A percentile compares a stretch with the other conserved stretches of the same genome.
These are phyloP conservation scores for Ophiostoma tasmaniense DNA, from an alignment of 2,329 filamentous ascomycete species.

Conservation along the genomic window DNA sequence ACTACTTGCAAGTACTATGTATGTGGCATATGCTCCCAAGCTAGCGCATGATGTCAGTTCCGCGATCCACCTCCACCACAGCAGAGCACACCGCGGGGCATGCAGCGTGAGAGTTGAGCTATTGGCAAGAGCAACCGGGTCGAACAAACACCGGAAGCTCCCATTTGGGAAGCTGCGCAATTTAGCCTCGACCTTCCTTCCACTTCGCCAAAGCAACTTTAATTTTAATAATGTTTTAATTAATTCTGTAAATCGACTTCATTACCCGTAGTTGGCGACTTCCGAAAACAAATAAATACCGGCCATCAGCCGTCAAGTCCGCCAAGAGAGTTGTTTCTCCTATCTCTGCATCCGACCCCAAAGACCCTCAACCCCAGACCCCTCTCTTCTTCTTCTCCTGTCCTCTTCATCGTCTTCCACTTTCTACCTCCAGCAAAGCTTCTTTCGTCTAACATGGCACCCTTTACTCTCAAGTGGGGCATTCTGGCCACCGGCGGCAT, in stretches of 20 bases:
- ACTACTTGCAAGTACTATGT: no score
- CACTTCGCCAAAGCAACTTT: background rate
- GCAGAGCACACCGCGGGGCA: constrained; percentile 5
- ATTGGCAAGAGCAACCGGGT: background rate
- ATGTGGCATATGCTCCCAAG: background rate
- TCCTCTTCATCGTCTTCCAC: background rate
- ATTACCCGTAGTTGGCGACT: background rate
- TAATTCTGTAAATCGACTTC: background rate
- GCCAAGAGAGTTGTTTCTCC: background rate
- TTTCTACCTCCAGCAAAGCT: background rate
- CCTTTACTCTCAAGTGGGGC: constrained; percentile 48
- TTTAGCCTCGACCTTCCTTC: background rate
- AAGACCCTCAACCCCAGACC: background rate
- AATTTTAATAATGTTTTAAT: background rate
- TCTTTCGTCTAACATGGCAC: constrained; percentile 20
- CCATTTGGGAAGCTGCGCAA: constrained; percentile 8
- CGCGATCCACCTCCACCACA: background rate
- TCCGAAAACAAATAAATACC: background rate
- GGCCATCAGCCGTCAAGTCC: background rate
- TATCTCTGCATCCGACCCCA: background rate
- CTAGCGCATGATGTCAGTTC: constrained; percentile 13
- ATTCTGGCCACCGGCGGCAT: constrained; percentile 55
- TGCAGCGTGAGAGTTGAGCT: background rate
- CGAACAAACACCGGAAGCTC: background rate
- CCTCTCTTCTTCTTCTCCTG: background rate